phyloP scores from a whole-genome alignment of 306 rosid genomes.

The Ammopiptanthus mongolicus region DNA sequence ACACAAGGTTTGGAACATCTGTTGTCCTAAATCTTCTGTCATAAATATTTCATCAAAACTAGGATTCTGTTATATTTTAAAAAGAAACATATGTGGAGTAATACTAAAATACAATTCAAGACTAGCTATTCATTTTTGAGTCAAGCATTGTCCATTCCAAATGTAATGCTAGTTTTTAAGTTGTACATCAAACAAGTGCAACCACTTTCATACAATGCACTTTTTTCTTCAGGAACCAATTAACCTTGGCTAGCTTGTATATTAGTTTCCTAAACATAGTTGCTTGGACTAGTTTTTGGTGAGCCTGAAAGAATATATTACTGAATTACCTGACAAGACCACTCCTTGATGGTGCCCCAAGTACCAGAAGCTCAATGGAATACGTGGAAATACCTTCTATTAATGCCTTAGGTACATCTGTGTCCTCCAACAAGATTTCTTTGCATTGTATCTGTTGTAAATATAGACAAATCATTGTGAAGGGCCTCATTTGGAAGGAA shows the following conservation, averaged over 20 bases:
- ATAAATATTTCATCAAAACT: neutral
- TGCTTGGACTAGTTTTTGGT: neutral
- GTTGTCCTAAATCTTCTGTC: constrained; percentile 63
- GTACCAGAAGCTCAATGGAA: constrained; percentile 57
- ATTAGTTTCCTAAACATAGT: neutral
- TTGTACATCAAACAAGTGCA: neutral
- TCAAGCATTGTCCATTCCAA: neutral
- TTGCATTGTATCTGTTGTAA: constrained; percentile 59
- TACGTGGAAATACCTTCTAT: constrained; percentile 34
- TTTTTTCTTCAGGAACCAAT: neutral
- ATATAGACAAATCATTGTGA: neutral
- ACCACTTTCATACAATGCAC: neutral
- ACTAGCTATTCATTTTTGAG: neutral
- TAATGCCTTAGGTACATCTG: constrained; percentile 59
- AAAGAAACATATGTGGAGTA: neutral
- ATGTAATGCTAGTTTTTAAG: neutral
- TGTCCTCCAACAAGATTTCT: constrained; percentile 60
- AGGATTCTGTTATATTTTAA: neutral
- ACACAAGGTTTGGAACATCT: constrained; percentile 52
- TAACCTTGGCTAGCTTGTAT: neutral
- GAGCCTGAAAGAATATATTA: neutral
- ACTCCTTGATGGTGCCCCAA: constrained; percentile 66
- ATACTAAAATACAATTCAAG: neutral
- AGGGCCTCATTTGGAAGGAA: neutral
- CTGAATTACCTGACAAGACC: constrained; percentile 56